Conservation (phyloP, 78 protist genomes). For the slime mould (Dictyostelium discoideum) region DNA sequence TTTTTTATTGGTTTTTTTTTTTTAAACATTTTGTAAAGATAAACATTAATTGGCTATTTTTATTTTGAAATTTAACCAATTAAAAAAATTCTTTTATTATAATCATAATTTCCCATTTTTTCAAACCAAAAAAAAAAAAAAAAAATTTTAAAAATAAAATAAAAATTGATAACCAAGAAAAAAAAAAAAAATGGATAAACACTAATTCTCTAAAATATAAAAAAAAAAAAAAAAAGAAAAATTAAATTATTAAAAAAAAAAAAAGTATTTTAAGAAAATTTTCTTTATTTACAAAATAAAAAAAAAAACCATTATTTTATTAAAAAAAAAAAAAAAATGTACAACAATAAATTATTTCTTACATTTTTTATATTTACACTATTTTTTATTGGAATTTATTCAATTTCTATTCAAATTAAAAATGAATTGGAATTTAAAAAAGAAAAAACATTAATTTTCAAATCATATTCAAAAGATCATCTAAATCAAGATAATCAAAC, state of each 20-base stretch:
- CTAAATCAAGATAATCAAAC: neutral
- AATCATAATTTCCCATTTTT: neutral
- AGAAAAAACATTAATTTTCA: neutral
- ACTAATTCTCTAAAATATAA: neutral
- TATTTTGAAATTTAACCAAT: neutral
- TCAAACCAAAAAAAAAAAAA: neutral
- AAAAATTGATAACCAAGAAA: neutral
- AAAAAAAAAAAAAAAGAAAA: neutral
- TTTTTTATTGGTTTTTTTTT: neutral
- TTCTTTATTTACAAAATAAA: too few relatives aligned
- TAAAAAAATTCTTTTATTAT: neutral
- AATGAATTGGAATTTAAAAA: neutral
- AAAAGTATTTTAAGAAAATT: neutral
- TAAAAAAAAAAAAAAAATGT: neutral
- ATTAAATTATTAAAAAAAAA: too few relatives aligned
- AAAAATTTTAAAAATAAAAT: neutral
- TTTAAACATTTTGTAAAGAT: too few relatives aligned
- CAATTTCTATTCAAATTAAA: neutral
- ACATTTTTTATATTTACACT: neutral
- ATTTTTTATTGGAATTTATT: neutral
- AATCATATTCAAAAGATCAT: neutral
- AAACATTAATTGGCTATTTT: neutral
- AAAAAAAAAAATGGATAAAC: neutral
- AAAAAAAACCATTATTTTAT: too few relatives aligned
- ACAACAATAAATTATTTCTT: neutral